phyloP scores from a whole-genome alignment of 1,284 basidiomycete species.

The Malassezia furfur region DNA sequence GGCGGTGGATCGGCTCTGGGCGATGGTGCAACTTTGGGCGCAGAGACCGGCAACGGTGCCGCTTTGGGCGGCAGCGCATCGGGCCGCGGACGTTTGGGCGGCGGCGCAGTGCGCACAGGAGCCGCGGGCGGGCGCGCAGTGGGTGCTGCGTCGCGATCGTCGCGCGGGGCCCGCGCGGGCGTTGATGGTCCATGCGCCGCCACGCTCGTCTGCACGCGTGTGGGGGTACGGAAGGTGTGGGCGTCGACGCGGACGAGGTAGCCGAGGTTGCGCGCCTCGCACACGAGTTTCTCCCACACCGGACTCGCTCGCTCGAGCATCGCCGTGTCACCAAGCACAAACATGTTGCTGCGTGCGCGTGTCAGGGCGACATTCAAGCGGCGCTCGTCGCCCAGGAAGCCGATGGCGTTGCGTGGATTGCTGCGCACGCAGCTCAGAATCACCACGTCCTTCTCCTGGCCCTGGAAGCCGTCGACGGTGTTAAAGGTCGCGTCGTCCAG shows the following conservation, averaged over 20 bases:
- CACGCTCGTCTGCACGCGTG: neutral
- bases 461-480: conserved; percentile 98
- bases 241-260: neutral
- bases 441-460: conserved; percentile 98
- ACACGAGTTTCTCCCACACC: conserved; percentile 29
- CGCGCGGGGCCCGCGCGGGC: no score
- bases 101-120: no score
- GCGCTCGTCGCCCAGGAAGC: conserved; percentile 56
- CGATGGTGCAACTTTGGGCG: no score
- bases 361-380: conserved; percentile 81
- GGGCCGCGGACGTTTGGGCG: no score
- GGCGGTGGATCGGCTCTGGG: no score
- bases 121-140: no score
- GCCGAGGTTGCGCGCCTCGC: conserved; percentile 21
- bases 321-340: conserved; percentile 78
- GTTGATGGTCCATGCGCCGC: neutral
- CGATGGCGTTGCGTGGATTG: conserved; percentile 53
- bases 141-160: no score
- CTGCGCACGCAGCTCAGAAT: conserved; percentile 97
- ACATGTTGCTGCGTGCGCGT: conserved; percentile 84
- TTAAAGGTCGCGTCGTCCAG: conserved; percentile 71
- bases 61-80: no score
- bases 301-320: conserved; percentile 67
- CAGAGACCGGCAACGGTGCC: no score
- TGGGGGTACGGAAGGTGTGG: neutral